Base-by-base conservation (phyloP, 805 yeast species). In the Candida maltosa region DNA sequence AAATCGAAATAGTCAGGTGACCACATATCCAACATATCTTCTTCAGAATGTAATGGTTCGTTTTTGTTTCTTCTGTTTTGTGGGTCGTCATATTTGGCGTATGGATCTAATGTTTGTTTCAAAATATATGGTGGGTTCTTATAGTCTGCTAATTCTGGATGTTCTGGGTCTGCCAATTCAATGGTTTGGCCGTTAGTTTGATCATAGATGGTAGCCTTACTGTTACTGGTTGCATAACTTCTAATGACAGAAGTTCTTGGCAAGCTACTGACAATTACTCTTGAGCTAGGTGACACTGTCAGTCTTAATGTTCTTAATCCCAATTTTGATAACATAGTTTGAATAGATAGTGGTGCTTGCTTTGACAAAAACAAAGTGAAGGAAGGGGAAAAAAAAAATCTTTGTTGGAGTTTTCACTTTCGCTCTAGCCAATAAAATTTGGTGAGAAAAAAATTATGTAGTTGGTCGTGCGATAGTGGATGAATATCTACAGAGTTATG, bases 1-100 rank as follows among this genome's bases (percentile, higher is more conserved):
- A 67, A 57, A 47, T 79, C 78, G 56, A 69, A 77, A 52, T 79
- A 73, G 52, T 86, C 94, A 9, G 95, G 93, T 6, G 95, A 76
- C 95, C 95, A 86, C 70, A 84, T 73, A 58, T 86, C 89, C 52
- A 80, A 69, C 58, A 76, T 64, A 52, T 86, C 95, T 46, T 80
- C 83, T 49, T 80, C 76, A 37, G 79, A 76, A 55, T 79, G 80
- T 45, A 85, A 58, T 19, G 87, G 85, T 43, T 86, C 88, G 45
- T 76, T 74, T 45, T 75, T 69, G 67, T 86, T 85, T 62, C 94
- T 78, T 65, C 91, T 76, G 58, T 80, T 76, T 61, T 85, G 94
- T 48, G 68, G 84, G 56, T 85, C 91, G 56, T 85, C 93, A 60
- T 80, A 86, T 52, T 76, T 78, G 41, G 61, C 69, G 53, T 83